Evolutionary conservation across 192 early-diverging fungal species (phyloP).

Genomic region (Backusella westeae): DNA sequence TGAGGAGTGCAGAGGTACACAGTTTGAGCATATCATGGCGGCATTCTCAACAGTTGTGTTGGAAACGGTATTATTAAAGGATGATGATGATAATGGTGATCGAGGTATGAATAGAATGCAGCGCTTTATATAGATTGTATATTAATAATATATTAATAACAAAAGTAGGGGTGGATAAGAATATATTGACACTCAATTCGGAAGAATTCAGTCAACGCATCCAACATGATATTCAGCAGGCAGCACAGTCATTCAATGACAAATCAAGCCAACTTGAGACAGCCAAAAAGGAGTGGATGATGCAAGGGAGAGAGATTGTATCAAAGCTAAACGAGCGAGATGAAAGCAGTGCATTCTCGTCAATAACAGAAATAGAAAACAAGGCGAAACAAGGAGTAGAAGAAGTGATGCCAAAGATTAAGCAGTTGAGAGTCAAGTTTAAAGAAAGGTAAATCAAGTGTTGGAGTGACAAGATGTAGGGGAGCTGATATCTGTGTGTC

Average conservation of each 20-base stretch:
- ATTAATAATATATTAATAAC: too few relatives aligned
- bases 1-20: slow-evolving; percentile 20
- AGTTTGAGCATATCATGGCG: slow-evolving; percentile 12
- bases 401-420: background rate
- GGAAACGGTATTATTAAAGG: background rate
- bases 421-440: background rate
- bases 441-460: background rate
- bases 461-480: too few relatives aligned
- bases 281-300: background rate
- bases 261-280: background rate
- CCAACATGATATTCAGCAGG: background rate
- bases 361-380: background rate
- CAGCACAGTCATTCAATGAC: background rate
- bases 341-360: background rate
- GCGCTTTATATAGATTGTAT: too few relatives aligned
- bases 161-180: background rate
- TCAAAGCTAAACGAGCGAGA: background rate
- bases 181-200: background rate
- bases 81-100: background rate
- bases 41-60: slow-evolving; percentile 12
- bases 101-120: background rate
- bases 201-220: background rate
- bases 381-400: background rate
- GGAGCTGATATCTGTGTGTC: too few relatives aligned
- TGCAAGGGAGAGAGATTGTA: background rate